These are phyloP conservation scores for Lepidium didymum DNA, from an alignment of 345 rosid genomes.

Conservation along the genomic window DNA sequence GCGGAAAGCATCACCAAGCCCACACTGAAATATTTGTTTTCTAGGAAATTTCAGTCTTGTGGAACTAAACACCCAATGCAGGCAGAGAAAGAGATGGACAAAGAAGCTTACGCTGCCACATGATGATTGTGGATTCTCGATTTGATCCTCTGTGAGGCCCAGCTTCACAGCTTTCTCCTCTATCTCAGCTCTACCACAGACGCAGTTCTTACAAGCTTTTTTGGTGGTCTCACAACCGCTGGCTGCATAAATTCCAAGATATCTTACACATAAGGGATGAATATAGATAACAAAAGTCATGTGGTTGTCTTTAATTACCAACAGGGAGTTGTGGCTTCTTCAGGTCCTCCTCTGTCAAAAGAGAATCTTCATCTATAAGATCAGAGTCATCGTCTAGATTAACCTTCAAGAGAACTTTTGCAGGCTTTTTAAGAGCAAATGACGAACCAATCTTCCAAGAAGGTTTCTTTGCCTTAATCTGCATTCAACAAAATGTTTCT, in stretches of 20 bases:
- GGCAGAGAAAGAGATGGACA: background rate
- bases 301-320: slow-evolving; percentile 34
- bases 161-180: slow-evolving; percentile 78
- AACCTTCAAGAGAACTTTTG: slow-evolving; percentile 43
- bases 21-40: slow-evolving; percentile 55
- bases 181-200: slow-evolving; percentile 93
- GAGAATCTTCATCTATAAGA: slow-evolving; percentile 94
- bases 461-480: slow-evolving; percentile 77
- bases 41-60: background rate
- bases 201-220: slow-evolving; percentile 96
- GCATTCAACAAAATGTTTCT: background rate
- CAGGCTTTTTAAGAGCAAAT: slow-evolving; percentile 61
- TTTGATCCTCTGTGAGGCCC: slow-evolving; percentile 63
- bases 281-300: background rate
- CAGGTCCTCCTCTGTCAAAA: slow-evolving; percentile 77
- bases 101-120: slow-evolving; percentile 77
- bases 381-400: slow-evolving; percentile 63
- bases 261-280: background rate
- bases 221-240: slow-evolving; percentile 82
- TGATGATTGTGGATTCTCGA: slow-evolving; percentile 83
- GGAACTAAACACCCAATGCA: background rate
- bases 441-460: slow-evolving; percentile 85
- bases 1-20: slow-evolving; percentile 95
- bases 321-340: slow-evolving; percentile 66
- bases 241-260: slow-evolving; percentile 29